Evolutionary conservation across 2,329 filamentous ascomycete species (phyloP), one percentile per base, ranked within the genome.

Genomic region (Trichoderma oligosporum): DNA sequence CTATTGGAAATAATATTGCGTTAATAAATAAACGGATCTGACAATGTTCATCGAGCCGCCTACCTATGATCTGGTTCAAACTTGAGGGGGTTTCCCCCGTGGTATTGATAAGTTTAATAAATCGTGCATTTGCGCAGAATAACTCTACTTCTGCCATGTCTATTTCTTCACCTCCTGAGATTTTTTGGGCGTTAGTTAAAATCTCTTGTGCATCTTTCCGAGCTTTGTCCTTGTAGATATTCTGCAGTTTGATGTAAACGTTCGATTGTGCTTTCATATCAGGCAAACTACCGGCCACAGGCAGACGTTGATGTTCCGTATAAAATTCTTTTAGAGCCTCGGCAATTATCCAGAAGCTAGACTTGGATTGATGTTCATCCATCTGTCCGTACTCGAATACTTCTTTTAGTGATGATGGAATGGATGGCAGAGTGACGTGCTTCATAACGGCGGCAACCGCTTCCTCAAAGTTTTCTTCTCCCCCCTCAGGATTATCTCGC

Each of bases 231-330:
- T 96, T 97, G 82, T 97, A 99, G 59, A 97, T 84, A 65, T 89
- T 93, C 70, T 97, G 94, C 11, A 99, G 80, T 65, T 86, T 80
- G 63, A 99, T 87, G 74, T 99, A 99, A 61, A 95, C 88, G 56
- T 81, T 84, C 3, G 92, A 96, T 68, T 93, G 84, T 2, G 94
- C 91, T 76, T 99, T 99, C 94, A 99, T 99, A 71, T 99, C 94
- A 1, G 95, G 94, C 1, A 99, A 78, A 3, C 87, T 85, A 11
- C 94, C 95, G 0, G 92, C 87, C 0, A 99, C 78, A 14, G 94
- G 94, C 4, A 99, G 79, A 25, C 86, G 80, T 7, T 80, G 75
- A 68, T 97, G 84, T 55, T 83, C 83, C 8, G 81, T 72, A 70
- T 93, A 86, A 71, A 99, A 99, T 18, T 80, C 68, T 60, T 85